Evolutionary conservation across 2,329 filamentous ascomycete genomes (phyloP).

Genomic region (Aureobasidium sp.): DNA sequence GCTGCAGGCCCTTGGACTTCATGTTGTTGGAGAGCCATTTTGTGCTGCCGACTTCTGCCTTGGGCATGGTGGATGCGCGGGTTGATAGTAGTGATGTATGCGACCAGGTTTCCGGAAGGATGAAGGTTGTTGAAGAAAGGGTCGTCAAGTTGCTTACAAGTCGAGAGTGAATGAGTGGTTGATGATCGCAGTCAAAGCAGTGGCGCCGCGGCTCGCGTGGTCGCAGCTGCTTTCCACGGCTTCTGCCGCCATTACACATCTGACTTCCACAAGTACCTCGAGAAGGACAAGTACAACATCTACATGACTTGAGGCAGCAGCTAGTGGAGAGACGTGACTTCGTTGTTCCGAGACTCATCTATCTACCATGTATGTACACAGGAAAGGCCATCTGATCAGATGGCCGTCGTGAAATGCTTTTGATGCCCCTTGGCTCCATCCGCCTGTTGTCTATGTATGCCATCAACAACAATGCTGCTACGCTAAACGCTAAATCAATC

Average conservation of each 20-base stretch:
- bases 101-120: not conserved
- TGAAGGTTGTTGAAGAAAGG: not conserved
- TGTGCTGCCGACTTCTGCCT: constrained; percentile 85
- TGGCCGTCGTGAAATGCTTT: not conserved
- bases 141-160: not conserved
- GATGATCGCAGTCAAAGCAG: not conserved
- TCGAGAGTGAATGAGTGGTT: not conserved
- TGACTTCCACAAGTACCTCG: no score
- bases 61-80: constrained; percentile 24
- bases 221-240: not conserved
- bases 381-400: not conserved
- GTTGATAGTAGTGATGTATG: not conserved
- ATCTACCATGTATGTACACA: not conserved
- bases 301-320: no score
- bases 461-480: constrained; percentile 3
- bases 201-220: not conserved
- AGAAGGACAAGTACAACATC: no score
- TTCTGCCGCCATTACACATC: not conserved
- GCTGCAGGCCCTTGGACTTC: constrained; percentile 69
- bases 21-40: constrained; percentile 87
- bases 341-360: not conserved
- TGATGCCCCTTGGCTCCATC: not conserved
- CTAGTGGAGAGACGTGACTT: not conserved
- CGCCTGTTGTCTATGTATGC: not conserved
- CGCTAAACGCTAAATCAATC: constrained; percentile 42